Conservation (phyloP, 192 early-diverging fungal genomes). For the Ambispora gerdemannii region DNA sequence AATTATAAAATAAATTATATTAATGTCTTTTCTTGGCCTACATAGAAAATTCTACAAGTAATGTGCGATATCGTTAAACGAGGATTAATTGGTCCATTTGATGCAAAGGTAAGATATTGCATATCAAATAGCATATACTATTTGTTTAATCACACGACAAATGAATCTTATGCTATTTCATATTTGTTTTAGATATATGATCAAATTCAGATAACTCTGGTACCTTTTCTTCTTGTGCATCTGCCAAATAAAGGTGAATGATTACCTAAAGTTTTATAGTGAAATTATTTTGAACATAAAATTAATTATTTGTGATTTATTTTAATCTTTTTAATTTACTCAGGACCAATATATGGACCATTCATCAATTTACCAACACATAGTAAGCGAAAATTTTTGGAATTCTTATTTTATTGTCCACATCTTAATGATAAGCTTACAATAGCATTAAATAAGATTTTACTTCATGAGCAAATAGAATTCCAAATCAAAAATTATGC, state of each 20-base stretch:
- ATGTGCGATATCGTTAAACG: constrained; percentile 39
- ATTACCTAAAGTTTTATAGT: not conserved
- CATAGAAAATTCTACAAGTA: constrained; percentile 35
- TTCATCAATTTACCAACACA: constrained; percentile 34
- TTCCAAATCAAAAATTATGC: constrained; percentile 10
- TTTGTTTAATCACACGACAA: not conserved
- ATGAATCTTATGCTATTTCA: not conserved
- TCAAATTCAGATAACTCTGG: constrained; percentile 28
- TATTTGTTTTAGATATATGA: constrained; percentile 24
- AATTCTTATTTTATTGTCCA: constrained; percentile 39
- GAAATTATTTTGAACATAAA: not conserved
- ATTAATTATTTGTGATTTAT: not conserved
- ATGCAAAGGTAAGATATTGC: constrained; percentile 25
- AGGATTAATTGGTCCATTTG: constrained; percentile 34
- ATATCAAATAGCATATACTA: not conserved
- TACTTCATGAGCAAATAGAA: not conserved
- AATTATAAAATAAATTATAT: not conserved
- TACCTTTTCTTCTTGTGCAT: constrained; percentile 38
- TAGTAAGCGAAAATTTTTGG: constrained; percentile 37
- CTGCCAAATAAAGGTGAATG: constrained; percentile 33
- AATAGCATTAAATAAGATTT: constrained; percentile 15
- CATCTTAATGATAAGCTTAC: constrained; percentile 14
- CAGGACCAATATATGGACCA: constrained; percentile 40
- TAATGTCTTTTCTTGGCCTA: not conserved
- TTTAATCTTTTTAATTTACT: not conserved